A percentile compares a stretch with the other conserved stretches of the same genome.
Evolutionary conservation across 225 moss, liverwort and hornwort genomes (phyloP).

Genomic region (Physcomitrium patens): DNA sequence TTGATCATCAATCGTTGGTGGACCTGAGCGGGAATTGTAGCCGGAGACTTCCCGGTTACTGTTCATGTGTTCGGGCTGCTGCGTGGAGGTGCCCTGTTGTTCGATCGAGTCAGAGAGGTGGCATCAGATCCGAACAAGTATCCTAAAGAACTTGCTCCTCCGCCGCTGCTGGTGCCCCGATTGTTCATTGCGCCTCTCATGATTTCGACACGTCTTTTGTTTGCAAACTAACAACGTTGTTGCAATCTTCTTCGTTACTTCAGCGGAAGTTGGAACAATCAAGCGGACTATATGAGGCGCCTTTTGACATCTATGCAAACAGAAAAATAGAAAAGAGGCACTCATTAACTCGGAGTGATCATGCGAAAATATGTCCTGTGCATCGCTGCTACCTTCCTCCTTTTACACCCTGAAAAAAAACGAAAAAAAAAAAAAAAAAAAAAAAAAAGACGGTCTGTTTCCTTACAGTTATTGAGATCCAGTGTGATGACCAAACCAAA

Average conservation of each 20-base stretch:
- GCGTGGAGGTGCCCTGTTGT: conserved; percentile 45
- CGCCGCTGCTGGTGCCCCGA: conserved; percentile 50
- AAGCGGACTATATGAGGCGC: background rate
- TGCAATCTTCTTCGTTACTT: background rate
- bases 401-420: too few relatives aligned
- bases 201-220: too few relatives aligned
- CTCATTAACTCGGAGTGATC: background rate
- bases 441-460: too few relatives aligned
- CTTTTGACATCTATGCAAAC: background rate
- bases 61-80: conserved; percentile 3
- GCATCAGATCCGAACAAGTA: conserved; percentile 59
- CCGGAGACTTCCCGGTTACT: background rate
- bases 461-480: conserved; percentile 34
- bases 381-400: background rate
- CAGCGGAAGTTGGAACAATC: background rate
- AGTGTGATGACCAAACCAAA: conserved; percentile 31
- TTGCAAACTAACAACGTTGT: too few relatives aligned
- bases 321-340: background rate
- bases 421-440: conserved; percentile 29
- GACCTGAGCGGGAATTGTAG: background rate
- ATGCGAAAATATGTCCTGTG: background rate
- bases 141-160: conserved; percentile 56
- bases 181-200: conserved; percentile 23
- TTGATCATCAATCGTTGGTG: conserved; percentile 7
- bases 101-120: conserved; percentile 30